Conservation (phyloP, 2,329 filamentous ascomycete genomes). For the Fusarium nisikadoi region DNA sequence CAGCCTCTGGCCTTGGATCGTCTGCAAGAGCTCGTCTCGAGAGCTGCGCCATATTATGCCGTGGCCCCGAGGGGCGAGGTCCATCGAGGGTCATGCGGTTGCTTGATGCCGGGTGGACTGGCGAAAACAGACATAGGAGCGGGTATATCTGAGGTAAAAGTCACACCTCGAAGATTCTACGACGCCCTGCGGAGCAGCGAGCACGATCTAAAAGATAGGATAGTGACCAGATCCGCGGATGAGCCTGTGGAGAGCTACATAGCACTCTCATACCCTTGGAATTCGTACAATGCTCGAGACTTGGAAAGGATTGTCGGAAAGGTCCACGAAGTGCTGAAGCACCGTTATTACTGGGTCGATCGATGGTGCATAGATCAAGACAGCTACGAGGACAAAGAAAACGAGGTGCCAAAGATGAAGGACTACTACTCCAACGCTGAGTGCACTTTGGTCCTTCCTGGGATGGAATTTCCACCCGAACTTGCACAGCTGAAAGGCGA, state of each 20-base stretch:
- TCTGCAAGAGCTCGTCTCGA: not conserved
- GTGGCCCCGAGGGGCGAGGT: not conserved
- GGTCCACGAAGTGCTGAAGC: rapidly evolving
- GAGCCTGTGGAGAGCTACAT: not conserved
- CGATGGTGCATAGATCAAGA: not conserved
- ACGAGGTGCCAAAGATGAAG: not conserved
- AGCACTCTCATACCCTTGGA: not conserved
- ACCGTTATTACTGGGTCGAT: not conserved
- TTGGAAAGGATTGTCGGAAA: not conserved
- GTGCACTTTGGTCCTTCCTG: not conserved
- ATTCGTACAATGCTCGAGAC: not conserved
- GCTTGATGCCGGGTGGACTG: not conserved
- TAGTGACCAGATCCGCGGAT: not conserved
- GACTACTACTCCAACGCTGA: not conserved
- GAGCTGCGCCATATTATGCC: not conserved
- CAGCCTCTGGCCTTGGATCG: not conserved
- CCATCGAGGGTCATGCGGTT: not conserved
- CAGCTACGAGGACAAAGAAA: not conserved
- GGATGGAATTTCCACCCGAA: not conserved
- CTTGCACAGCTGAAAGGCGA: not conserved
- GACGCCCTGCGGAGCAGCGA: not conserved
- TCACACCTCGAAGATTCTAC: not conserved
- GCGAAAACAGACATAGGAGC: not conserved
- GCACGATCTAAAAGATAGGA: not conserved
- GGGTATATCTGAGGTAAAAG: no score